A percentile compares a stretch with the other conserved stretches of the same genome.
Conservation (phyloP, 2,329 filamentous ascomycete genomes). For the Colletotrichum orbiculare region DNA sequence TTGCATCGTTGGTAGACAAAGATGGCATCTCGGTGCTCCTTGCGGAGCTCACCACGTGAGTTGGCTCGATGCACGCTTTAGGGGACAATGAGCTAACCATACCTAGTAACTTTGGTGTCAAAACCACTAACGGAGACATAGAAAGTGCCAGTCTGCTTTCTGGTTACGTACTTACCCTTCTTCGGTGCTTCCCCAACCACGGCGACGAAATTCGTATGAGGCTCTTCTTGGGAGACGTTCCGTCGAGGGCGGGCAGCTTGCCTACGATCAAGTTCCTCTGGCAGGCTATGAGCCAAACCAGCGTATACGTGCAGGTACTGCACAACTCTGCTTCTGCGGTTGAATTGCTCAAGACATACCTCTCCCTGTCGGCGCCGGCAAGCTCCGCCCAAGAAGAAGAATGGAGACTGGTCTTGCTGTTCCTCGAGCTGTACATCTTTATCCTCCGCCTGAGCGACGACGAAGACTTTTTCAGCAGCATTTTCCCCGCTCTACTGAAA, state of each 20-base stretch:
- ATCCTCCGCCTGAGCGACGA: conserved; percentile 94
- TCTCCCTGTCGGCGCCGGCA: conserved; percentile 39
- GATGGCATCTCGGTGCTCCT: conserved; percentile 76
- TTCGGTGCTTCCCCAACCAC: conserved; percentile 84
- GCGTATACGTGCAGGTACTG: conserved; percentile 36
- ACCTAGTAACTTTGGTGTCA: conserved; percentile 30
- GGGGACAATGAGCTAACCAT: conserved; percentile 6
- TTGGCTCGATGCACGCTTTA: neutral
- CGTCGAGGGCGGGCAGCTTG: conserved; percentile 53
- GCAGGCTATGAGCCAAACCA: conserved; percentile 66
- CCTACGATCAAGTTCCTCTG: conserved; percentile 88
- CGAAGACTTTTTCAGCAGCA: conserved; percentile 86
- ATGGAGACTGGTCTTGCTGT: conserved; percentile 90
- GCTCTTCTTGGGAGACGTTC: conserved; percentile 81
- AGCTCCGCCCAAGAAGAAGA: conserved; percentile 66
- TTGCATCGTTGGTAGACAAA: conserved; percentile 79
- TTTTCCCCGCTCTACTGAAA: conserved; percentile 53
- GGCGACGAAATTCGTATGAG: conserved; percentile 95
- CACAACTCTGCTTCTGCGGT: conserved; percentile 38
- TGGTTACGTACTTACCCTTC: conserved; percentile 85
- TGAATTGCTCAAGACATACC: conserved; percentile 43
- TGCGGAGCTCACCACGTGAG: conserved; percentile 36
- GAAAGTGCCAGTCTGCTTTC: conserved; percentile 72
- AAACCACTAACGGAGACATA: conserved; percentile 45
- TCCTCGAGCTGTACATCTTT: conserved; percentile 94